Percentiles rank a stretch among this genome's conserved stretches.
Conservation (phyloP, 2,329 filamentous ascomycete species). For the Ophiostoma ips region DNA sequence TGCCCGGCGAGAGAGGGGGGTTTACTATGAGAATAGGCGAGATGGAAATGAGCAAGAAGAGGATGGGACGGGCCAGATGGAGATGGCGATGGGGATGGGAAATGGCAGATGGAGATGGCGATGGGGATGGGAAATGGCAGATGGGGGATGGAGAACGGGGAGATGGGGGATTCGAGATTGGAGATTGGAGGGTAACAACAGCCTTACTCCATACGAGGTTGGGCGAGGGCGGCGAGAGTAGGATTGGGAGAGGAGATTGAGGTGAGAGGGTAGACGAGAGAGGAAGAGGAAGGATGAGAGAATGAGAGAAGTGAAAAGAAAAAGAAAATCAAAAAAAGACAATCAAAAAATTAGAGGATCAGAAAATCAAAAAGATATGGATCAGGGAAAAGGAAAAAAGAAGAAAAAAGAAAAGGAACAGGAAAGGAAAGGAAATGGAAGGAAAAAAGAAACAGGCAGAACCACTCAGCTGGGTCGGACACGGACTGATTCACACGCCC, state of each 20-base stretch:
- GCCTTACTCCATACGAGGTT: too few relatives aligned
- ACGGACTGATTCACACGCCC: not conserved
- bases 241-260: too few relatives aligned
- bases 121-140: not conserved
- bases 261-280: not conserved
- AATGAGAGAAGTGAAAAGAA: not conserved
- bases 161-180: too few relatives aligned
- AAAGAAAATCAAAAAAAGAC: not conserved
- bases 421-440: not conserved
- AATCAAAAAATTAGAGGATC: not conserved
- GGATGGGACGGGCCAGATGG: not conserved
- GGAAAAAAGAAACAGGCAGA: not conserved
- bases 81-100: not conserved
- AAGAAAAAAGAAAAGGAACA: not conserved
- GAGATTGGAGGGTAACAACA: too few relatives aligned
- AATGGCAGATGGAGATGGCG: not conserved
- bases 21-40: not conserved
- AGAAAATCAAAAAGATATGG: not conserved
- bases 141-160: too few relatives aligned
- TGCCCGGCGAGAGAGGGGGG: not conserved
- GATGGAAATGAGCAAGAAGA: not conserved
- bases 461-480: not conserved
- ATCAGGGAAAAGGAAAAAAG: not conserved
- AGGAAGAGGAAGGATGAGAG: not conserved
- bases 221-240: too few relatives aligned